Evolutionary conservation across 2,329 filamentous ascomycete species (phyloP).

Genomic region (Monilinia vaccinii-corymbosi): DNA sequence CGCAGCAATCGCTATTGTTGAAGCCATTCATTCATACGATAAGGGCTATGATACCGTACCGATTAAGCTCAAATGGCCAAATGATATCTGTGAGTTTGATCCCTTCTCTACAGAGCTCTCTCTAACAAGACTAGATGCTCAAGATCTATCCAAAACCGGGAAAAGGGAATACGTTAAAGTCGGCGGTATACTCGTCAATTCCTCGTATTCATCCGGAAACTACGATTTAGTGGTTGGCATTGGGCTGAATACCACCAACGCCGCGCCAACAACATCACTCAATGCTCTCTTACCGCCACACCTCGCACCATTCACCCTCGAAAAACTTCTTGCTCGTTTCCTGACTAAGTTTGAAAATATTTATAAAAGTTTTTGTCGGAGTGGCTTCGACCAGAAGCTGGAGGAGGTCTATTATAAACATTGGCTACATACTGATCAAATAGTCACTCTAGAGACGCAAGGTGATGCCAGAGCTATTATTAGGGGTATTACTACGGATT

Average conservation of each 20-base stretch:
- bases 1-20: constrained; percentile 75
- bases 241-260: constrained; percentile 79
- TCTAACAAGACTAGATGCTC: constrained; percentile 42
- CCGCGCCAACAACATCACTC: constrained; percentile 78
- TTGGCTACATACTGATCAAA: constrained; percentile 77
- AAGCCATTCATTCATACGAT: constrained; percentile 74
- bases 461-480: constrained; percentile 67
- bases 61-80: constrained; percentile 93
- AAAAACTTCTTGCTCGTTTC: constrained; percentile 74
- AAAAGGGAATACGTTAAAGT: constrained; percentile 68
- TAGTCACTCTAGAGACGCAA: constrained; percentile 68
- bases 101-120: background rate
- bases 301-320: constrained; percentile 54
- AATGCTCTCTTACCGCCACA: constrained; percentile 55
- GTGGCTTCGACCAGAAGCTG: constrained; percentile 65
- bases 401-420: constrained; percentile 69
- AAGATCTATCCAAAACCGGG: constrained; percentile 48
- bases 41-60: constrained; percentile 65
- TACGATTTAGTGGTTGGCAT: constrained; percentile 83
- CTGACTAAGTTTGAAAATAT: constrained; percentile 68
- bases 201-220: constrained; percentile 63
- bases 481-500: constrained; percentile 83
- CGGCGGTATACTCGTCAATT: constrained; percentile 86
- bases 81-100: constrained; percentile 66
- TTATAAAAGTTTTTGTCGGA: constrained; percentile 64